These are phyloP conservation scores for Circinella minor DNA, from an alignment of 371 early-diverging fungal species.

Conservation along the genomic window DNA sequence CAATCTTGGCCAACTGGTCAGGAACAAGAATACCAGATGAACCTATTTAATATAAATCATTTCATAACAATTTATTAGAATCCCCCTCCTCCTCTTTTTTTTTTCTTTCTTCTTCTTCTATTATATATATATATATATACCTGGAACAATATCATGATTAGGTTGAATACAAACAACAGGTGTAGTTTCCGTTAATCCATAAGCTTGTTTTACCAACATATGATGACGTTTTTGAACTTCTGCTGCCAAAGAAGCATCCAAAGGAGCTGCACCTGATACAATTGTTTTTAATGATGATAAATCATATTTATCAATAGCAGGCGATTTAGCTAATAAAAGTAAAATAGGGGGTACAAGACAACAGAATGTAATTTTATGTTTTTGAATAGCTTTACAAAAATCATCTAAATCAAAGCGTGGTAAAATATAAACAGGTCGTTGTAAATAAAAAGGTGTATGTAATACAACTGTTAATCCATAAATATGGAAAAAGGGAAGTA, in stretches of 20 bases:
- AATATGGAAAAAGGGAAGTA: constrained; percentile 84
- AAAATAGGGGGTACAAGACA: constrained; percentile 85
- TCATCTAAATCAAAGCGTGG: constrained; percentile 67
- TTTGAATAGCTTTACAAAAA: constrained; percentile 63
- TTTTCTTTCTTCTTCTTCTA: background rate
- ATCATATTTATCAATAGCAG: constrained; percentile 69
- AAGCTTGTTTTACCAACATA: constrained; percentile 47
- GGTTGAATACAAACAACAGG: constrained; percentile 29
- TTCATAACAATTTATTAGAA: too few relatives aligned
- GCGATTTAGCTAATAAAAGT: constrained; percentile 63
- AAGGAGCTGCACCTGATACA: background rate
- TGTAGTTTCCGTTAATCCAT: constrained; percentile 70
- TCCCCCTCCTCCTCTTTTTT: too few relatives aligned
- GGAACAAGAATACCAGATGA: constrained; percentile 70
- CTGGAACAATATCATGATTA: constrained; percentile 13
- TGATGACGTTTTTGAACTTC: constrained; percentile 51
- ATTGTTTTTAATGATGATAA: constrained; percentile 49
- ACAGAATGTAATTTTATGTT: constrained; percentile 60
- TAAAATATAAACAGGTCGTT: constrained; percentile 57
- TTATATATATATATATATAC: constrained; percentile 19
- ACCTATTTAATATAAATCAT: constrained; percentile 39
- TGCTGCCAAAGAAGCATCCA: constrained; percentile 46
- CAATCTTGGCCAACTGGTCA: constrained; percentile 67
- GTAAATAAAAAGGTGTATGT: constrained; percentile 36
- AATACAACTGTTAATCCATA: constrained; percentile 34